Evolutionary conservation across 1,139 yeast species (phyloP).

Genomic region (Sugiyamaella xylanicola): DNA sequence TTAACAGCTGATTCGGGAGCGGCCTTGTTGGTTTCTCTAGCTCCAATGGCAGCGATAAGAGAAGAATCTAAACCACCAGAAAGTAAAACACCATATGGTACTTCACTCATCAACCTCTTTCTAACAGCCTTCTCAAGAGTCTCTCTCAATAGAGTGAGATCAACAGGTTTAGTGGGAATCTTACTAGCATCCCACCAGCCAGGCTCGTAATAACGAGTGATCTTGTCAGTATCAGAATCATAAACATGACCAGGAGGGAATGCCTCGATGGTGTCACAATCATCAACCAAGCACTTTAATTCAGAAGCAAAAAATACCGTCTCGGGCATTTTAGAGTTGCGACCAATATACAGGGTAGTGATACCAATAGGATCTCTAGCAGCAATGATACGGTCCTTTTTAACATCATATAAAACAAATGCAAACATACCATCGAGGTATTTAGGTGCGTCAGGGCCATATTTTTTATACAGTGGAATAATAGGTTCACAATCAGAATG

Average conservation of each 20-base stretch:
- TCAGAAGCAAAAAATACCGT: constrained; percentile 91
- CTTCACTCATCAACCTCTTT: constrained; percentile 99
- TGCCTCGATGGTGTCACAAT: constrained; percentile 87
- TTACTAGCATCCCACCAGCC: constrained; percentile 86
- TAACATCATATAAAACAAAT: constrained; percentile 83
- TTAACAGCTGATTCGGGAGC: constrained; percentile 51
- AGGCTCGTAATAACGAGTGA: constrained; percentile 88
- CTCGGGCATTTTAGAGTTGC: constrained; percentile 66
- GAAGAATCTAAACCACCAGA: constrained; percentile 98
- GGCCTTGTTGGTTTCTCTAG: constrained; percentile 89
- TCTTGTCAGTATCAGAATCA: constrained; percentile 83
- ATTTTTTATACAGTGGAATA: constrained; percentile 85
- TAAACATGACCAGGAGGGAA: constrained; percentile 99
- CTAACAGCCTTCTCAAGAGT: constrained; percentile 91
- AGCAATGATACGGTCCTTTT: constrained; percentile 84
- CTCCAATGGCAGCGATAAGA: constrained; percentile 93
- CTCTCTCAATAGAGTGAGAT: constrained; percentile 70
- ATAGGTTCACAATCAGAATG: constrained; percentile 96
- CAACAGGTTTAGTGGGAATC: constrained; percentile 75
- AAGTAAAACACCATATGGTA: constrained; percentile 93
- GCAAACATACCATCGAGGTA: constrained; percentile 98
- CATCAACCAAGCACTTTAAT: constrained; percentile 88
- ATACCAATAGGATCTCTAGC: constrained; percentile 99
- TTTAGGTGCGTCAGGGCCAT: constrained; percentile 88
- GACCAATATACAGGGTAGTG: constrained; percentile 95